phyloP scores from a whole-genome alignment of 140 eudicot genomes.

The Stevia rebaudiana region DNA sequence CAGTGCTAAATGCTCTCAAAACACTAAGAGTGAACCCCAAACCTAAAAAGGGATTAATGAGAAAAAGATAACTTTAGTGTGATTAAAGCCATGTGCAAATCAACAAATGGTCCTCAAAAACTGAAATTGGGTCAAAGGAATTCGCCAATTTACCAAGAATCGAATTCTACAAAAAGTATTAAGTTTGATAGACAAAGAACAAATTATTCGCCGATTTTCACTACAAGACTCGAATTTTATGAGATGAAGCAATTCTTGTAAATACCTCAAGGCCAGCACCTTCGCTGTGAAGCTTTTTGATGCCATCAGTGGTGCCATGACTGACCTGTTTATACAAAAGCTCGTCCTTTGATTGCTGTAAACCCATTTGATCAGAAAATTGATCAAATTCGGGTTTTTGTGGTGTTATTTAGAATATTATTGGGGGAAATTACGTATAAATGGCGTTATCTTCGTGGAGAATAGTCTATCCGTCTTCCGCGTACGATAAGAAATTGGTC shows the following conservation, averaged over 20 bases:
- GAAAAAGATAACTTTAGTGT: not conserved
- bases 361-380: constrained; percentile 49
- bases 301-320: constrained; percentile 58
- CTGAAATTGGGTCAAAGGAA: not conserved
- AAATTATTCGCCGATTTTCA: constrained; percentile 1
- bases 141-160: not conserved
- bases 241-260: not conserved
- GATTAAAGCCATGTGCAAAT: not conserved
- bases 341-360: constrained; percentile 82
- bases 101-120: not conserved
- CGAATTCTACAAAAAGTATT: not conserved
- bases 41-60: not conserved
- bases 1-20: not conserved
- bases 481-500: not conserved
- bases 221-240: not conserved
- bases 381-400: constrained; percentile 21
- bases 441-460: constrained; percentile 13
- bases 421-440: not conserved
- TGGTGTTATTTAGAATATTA: not conserved
- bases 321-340: constrained; percentile 71
- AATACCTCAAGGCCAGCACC: constrained; percentile 96
- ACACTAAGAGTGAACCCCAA: not conserved
- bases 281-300: constrained; percentile 62
- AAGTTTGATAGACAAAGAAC: not conserved
- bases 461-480: constrained; percentile 12